phyloP scores from a whole-genome alignment of 192 early-diverging fungal species.

The Linnemannia elongata region DNA sequence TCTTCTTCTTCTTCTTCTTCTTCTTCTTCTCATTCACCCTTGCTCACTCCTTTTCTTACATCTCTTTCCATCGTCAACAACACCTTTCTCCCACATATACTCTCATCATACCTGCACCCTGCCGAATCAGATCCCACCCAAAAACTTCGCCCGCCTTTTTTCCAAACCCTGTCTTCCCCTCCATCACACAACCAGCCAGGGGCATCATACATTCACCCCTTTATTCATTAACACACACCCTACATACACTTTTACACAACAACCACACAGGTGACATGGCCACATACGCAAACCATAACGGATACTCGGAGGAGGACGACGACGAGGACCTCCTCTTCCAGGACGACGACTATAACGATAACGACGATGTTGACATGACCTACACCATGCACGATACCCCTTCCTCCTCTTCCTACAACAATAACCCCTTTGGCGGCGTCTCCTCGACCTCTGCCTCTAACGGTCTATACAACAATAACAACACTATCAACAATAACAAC shows the following conservation, averaged over 20 bases:
- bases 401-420: not conserved
- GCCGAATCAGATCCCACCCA: no score
- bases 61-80: no score
- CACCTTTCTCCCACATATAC: no score
- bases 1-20: no score
- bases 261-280: not conserved
- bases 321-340: conserved; percentile 18
- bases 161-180: not conserved
- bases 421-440: not conserved
- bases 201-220: not conserved
- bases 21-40: no score
- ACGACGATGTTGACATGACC: conserved; percentile 31
- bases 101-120: no score
- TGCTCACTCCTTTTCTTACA: no score
- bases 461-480: not conserved
- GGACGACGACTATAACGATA: conserved; percentile 16
- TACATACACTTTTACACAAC: not conserved
- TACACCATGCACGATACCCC: not conserved
- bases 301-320: conserved; percentile 39
- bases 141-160: not conserved
- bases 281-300: conserved; percentile 1
- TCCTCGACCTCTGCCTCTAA: not conserved
- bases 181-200: not conserved
- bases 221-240: not conserved
- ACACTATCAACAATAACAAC: not conserved